Percentiles rank a stretch among this genome's conserved stretches.
These are phyloP conservation scores for Colletotrichum karsti DNA, from an alignment of 2,329 filamentous ascomycete species.

Conservation along the genomic window DNA sequence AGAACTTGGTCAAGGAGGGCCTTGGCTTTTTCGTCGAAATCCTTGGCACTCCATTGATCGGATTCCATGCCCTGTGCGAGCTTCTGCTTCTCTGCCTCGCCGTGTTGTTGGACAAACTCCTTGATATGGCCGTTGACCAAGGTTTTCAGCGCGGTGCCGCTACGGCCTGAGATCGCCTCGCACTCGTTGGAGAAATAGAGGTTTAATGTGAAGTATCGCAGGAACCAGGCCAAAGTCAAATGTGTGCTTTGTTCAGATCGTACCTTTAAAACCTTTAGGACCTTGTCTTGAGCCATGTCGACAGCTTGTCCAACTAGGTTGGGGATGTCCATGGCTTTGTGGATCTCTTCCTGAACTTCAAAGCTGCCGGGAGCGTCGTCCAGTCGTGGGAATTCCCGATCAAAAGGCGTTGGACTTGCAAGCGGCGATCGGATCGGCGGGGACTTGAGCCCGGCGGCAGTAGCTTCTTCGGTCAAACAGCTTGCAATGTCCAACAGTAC, in stretches of 20 bases:
- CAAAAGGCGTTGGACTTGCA: constrained; percentile 53
- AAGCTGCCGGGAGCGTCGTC: constrained; percentile 40
- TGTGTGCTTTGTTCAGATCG: constrained; percentile 77
- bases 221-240: constrained; percentile 74
- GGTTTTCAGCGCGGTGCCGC: constrained; percentile 78
- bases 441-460: constrained; percentile 51
- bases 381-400: constrained; percentile 21
- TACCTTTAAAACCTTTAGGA: constrained; percentile 79
- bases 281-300: constrained; percentile 81
- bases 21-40: constrained; percentile 73
- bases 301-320: constrained; percentile 83
- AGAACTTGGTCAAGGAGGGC: constrained; percentile 71
- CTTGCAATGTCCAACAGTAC: constrained; percentile 94
- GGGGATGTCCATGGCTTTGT: constrained; percentile 78
- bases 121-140: constrained; percentile 85
- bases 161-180: constrained; percentile 82
- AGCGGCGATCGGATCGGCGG: constrained; percentile 61
- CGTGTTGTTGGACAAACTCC: constrained; percentile 78
- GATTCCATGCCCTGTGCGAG: constrained; percentile 81
- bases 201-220: constrained; percentile 85
- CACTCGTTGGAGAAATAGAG: constrained; percentile 87
- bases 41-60: constrained; percentile 81
- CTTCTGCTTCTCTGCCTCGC: constrained; percentile 76
- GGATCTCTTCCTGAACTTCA: constrained; percentile 77
- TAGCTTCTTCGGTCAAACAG: constrained; percentile 61